phyloP scores from a whole-genome alignment of 176 grass and related monocot species.

The Puccinellia tenuiflora region DNA sequence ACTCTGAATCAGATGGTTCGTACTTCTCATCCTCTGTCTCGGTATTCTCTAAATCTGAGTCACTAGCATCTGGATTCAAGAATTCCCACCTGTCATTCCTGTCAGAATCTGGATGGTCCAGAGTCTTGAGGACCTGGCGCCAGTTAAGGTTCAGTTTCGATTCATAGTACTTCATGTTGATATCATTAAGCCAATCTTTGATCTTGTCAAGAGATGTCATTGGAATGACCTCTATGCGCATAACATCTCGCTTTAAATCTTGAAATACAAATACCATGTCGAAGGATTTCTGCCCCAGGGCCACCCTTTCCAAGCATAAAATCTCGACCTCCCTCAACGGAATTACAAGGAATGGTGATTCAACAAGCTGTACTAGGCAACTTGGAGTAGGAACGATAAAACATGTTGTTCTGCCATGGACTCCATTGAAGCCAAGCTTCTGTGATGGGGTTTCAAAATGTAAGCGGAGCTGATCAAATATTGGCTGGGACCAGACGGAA shows the following conservation, averaged over 20 bases:
- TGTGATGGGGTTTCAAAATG: slow-evolving; percentile 74
- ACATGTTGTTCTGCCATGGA: slow-evolving; percentile 74
- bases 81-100: slow-evolving; percentile 59
- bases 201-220: slow-evolving; percentile 40
- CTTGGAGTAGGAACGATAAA: slow-evolving; percentile 88
- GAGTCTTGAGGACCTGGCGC: slow-evolving; percentile 50
- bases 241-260: slow-evolving; percentile 54
- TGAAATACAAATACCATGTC: slow-evolving; percentile 75
- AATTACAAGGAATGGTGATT: slow-evolving; percentile 76
- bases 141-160: slow-evolving; percentile 62
- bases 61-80: slow-evolving; percentile 66
- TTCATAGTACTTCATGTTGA: slow-evolving; percentile 66
- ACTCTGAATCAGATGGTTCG: slow-evolving; percentile 48
- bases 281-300: slow-evolving; percentile 55
- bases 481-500: slow-evolving; percentile 70
- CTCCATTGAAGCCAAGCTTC: slow-evolving; percentile 87
- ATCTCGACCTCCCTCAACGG: slow-evolving; percentile 83
- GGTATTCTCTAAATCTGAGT: slow-evolving; percentile 42
- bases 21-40: slow-evolving; percentile 55
- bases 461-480: slow-evolving; percentile 60
- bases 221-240: slow-evolving; percentile 59
- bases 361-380: slow-evolving; percentile 80
- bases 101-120: slow-evolving; percentile 41
- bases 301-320: slow-evolving; percentile 90
- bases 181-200: slow-evolving; percentile 63